Evolutionary conservation across 176 grass and related monocot species (phyloP).

Genomic region (Bromus sterilis): DNA sequence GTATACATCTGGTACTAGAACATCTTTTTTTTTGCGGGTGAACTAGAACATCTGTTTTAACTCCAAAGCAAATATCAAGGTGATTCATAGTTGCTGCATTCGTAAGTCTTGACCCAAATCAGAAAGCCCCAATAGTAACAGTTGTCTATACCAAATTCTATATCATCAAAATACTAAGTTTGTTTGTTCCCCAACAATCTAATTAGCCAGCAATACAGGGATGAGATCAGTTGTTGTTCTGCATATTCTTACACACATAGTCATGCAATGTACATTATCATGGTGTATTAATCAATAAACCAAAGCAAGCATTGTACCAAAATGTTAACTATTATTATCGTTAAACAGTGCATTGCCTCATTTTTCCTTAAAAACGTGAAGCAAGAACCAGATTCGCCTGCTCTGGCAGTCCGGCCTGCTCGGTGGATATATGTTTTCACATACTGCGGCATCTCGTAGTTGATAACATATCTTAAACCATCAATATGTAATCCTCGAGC

Average conservation of each 20-base stretch:
- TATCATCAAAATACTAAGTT: not conserved
- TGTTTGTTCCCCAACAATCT: not conserved
- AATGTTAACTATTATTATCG: not conserved
- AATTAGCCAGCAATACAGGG: not conserved
- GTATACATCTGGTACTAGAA: not conserved
- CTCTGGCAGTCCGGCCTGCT: constrained; percentile 75
- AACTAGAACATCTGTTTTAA: not conserved
- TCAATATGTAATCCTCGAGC: constrained; percentile 88
- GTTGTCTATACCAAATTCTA: not conserved
- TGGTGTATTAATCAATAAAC: constrained; percentile 10
- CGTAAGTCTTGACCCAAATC: not conserved
- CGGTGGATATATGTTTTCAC: constrained; percentile 73
- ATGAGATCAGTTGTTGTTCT: not conserved
- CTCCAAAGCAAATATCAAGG: not conserved
- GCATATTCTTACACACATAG: not conserved
- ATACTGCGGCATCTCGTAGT: constrained; percentile 78
- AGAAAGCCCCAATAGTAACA: not conserved
- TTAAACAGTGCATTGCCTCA: constrained; percentile 39
- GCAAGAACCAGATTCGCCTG: constrained; percentile 57
- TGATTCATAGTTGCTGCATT: not conserved
- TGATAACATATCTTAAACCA: constrained; percentile 77
- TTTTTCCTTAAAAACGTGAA: constrained; percentile 79
- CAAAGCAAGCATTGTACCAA: not conserved
- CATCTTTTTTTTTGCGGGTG: not conserved
- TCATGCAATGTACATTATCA: constrained; percentile 8